These are phyloP conservation scores for Celoporthe dispersa DNA, from an alignment of 2,329 filamentous ascomycete genomes.

Conservation along the genomic window DNA sequence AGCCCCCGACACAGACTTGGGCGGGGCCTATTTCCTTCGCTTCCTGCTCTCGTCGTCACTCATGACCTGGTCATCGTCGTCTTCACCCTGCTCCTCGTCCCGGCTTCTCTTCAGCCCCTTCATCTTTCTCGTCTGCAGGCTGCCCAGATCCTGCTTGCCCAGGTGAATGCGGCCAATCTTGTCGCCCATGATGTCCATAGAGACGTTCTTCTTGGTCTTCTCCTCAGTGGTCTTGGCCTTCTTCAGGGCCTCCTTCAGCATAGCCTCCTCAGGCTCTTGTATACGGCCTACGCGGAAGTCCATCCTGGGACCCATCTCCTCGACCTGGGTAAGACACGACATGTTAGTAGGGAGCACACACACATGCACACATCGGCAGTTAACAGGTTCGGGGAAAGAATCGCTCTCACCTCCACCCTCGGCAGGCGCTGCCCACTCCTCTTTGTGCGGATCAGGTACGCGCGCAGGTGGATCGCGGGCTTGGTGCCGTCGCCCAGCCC, in stretches of 20 bases:
- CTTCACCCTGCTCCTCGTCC: slow-evolving; percentile 57
- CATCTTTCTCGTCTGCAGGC: slow-evolving; percentile 97
- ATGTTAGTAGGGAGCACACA: not conserved
- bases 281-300: slow-evolving; percentile 86
- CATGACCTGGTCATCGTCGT: slow-evolving; percentile 52
- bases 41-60: slow-evolving; percentile 50
- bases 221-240: slow-evolving; percentile 77
- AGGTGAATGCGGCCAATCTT: slow-evolving; percentile 94
- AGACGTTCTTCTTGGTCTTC: slow-evolving; percentile 94
- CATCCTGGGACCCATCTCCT: slow-evolving; percentile 93
- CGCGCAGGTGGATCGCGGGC: slow-evolving; percentile 69
- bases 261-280: slow-evolving; percentile 75
- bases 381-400: not conserved
- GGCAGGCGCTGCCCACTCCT: slow-evolving; percentile 86
- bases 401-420: slow-evolving; percentile 66
- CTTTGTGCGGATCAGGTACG: slow-evolving; percentile 86
- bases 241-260: slow-evolving; percentile 90
- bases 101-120: slow-evolving; percentile 92
- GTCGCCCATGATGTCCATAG: slow-evolving; percentile 89
- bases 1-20: not conserved
- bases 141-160: slow-evolving; percentile 83
- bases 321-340: slow-evolving; percentile 50
- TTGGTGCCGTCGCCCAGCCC: slow-evolving; percentile 47
- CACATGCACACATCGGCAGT: not conserved
- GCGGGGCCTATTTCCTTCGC: slow-evolving; percentile 40